Evolutionary conservation across 768 basidiomycete species (phyloP).

Genomic region (Butyriboletus loyo): DNA sequence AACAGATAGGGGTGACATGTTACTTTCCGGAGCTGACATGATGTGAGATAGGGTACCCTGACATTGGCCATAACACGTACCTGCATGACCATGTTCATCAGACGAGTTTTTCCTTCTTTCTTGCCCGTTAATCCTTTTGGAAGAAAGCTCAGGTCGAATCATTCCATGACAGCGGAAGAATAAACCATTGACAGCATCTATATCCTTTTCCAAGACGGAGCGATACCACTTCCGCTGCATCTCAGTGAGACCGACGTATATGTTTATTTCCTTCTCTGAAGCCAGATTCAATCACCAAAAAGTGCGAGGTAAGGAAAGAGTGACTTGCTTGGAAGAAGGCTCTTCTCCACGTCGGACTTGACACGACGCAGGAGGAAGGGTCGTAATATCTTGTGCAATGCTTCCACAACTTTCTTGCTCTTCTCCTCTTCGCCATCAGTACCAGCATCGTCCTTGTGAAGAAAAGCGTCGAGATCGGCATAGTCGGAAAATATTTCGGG

Average conservation of each 20-base stretch:
- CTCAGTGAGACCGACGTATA: constrained; percentile 93
- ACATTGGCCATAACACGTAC: constrained; percentile 32
- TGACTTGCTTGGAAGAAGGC: constrained; percentile 76
- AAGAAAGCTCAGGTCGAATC: not conserved
- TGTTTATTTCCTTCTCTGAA: constrained; percentile 95
- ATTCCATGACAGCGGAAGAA: not conserved
- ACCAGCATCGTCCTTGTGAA: constrained; percentile 79
- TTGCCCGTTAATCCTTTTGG: constrained; percentile 82
- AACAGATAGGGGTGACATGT: constrained; percentile 91
- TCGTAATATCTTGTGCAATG: constrained; percentile 92
- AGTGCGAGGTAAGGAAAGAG: not conserved
- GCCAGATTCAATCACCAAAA: not conserved
- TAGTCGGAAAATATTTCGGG: constrained; percentile 95
- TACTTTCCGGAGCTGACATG: constrained; percentile 64
- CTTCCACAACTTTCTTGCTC: constrained; percentile 93
- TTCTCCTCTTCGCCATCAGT: constrained; percentile 73
- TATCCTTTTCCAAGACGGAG: constrained; percentile 93
- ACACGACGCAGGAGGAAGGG: constrained; percentile 94
- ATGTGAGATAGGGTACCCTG: not conserved
- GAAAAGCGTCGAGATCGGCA: constrained; percentile 87
- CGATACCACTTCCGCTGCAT: constrained; percentile 99
- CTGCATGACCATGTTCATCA: constrained; percentile 99
- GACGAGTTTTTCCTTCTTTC: constrained; percentile 95
- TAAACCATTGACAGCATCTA: constrained; percentile 94
- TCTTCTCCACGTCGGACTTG: constrained; percentile 97